These are phyloP conservation scores for Effrenium voratum DNA, from an alignment of 73 alveolate genomes.

Conservation along the genomic window DNA sequence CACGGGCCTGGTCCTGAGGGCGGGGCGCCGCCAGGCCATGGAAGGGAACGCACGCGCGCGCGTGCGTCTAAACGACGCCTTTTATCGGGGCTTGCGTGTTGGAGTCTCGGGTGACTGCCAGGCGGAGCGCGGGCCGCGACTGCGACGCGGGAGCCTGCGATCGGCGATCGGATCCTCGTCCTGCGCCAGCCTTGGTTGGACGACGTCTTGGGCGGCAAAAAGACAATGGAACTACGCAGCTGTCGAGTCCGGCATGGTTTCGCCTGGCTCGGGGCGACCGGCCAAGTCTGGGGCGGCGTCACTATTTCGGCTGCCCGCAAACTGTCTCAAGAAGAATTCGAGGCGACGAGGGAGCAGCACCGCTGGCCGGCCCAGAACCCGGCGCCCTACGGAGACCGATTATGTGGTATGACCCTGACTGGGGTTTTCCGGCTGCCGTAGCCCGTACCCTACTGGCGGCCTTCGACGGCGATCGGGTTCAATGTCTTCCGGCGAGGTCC, in stretches of 20 bases:
- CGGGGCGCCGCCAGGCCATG: no score
- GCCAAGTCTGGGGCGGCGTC: not conserved
- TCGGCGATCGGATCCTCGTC: not conserved
- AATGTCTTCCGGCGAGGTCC: not conserved
- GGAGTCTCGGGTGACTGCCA: no score
- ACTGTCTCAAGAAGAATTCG: not conserved
- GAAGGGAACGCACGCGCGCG: no score
- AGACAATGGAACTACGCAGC: not conserved
- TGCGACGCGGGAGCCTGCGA: not conserved
- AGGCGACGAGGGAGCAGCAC: not conserved
- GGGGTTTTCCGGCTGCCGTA: not conserved
- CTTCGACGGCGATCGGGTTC: not conserved
- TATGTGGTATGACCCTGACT: not conserved
- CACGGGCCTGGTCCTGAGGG: no score
- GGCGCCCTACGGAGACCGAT: not conserved
- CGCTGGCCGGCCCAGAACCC: not conserved
- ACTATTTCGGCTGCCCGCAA: not conserved
- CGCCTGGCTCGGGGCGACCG: not conserved
- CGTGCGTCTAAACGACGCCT: no score
- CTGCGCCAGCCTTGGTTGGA: not conserved
- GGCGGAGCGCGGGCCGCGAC: not conserved
- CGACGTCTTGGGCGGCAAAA: not conserved
- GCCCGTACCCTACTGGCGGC: not conserved
- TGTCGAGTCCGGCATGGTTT: not conserved
- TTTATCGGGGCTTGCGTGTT: no score